A percentile compares a stretch with the other conserved stretches of the same genome.
Evolutionary conservation across 2,329 filamentous ascomycete genomes (phyloP).

Genomic region (Eutypa lata): DNA sequence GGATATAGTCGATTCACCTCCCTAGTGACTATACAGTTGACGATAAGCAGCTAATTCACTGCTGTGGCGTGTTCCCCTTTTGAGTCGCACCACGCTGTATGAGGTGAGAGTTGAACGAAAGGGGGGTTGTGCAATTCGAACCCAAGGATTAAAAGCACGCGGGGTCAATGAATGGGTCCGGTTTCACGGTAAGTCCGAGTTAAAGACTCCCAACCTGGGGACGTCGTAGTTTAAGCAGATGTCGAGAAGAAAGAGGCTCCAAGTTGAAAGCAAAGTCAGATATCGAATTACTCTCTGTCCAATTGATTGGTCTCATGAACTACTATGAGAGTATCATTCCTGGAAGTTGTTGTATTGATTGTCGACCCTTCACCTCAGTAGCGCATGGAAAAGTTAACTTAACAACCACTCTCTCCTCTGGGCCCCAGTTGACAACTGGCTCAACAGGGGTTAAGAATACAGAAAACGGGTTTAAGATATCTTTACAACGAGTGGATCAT

Average conservation of each 20-base stretch:
- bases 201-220: background rate
- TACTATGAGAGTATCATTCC: background rate
- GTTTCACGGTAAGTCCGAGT: background rate
- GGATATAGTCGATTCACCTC: background rate
- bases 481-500: background rate
- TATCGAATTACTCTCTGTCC: background rate
- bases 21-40: background rate
- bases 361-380: background rate
- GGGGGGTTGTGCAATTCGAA: background rate
- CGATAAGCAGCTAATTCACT: background rate
- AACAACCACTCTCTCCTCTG: background rate
- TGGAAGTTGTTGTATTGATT: background rate
- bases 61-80: background rate
- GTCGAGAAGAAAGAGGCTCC: background rate
- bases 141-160: background rate
- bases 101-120: background rate
- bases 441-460: background rate
- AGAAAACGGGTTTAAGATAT: background rate
- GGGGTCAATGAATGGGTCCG: background rate
- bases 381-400: too few species aligned
- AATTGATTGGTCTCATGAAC: background rate
- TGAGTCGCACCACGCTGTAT: background rate
- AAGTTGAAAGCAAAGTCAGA: background rate
- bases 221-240: background rate
- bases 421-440: background rate